phyloP scores from a whole-genome alignment of 2,329 filamentous ascomycete species.

The Fusarium citri region DNA sequence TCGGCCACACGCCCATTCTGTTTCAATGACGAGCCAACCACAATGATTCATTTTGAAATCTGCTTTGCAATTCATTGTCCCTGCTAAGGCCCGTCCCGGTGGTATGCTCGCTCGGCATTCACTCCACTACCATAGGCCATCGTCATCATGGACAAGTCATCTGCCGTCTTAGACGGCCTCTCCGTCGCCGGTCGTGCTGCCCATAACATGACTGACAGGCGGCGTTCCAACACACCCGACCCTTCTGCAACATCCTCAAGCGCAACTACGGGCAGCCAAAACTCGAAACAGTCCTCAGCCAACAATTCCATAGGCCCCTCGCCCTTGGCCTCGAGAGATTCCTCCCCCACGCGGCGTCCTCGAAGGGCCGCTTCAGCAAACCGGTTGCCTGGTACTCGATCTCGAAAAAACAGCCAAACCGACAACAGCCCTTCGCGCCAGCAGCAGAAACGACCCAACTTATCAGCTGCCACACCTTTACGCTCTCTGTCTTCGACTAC shows the following conservation, averaged over 20 bases:
- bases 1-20: conserved; percentile 38
- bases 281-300: conserved; percentile 53
- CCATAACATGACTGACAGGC: conserved; percentile 34
- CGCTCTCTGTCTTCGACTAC: conserved; percentile 75
- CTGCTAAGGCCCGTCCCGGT: conserved; percentile 48
- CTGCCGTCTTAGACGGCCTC: conserved; percentile 45
- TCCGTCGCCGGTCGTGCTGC: conserved; percentile 37
- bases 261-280: conserved; percentile 46
- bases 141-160: conserved; percentile 53
- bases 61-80: conserved; percentile 46
- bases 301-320: conserved; percentile 53
- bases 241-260: conserved; percentile 40
- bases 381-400: conserved; percentile 59
- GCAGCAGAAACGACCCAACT: conserved; percentile 57
- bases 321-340: conserved; percentile 57
- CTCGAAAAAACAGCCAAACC: conserved; percentile 73
- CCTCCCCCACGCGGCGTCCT: conserved; percentile 59
- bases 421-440: conserved; percentile 72
- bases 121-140: conserved; percentile 42
- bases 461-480: conserved; percentile 71
- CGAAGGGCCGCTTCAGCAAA: conserved; percentile 52
- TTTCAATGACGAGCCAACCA: conserved; percentile 51
- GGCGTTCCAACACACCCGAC: conserved; percentile 42
- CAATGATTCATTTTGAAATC: conserved; percentile 50
- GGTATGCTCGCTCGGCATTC: conserved; percentile 50